A percentile compares a stretch with the other conserved stretches of the same genome.
These are phyloP conservation scores for Jatropha curcas DNA, from an alignment of 345 rosid genomes.

Conservation along the genomic window DNA sequence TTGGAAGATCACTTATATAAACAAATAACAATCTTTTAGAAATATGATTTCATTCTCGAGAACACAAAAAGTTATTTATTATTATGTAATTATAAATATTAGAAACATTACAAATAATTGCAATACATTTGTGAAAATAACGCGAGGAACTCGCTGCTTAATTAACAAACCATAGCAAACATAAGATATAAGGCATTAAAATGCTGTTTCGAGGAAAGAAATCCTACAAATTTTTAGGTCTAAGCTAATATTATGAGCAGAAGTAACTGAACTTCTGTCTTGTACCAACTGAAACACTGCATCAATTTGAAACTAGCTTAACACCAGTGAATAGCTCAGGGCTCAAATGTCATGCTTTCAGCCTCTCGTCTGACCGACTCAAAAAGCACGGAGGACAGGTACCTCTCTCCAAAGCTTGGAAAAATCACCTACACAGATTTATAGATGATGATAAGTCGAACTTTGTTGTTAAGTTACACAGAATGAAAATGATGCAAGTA, in stretches of 20 bases:
- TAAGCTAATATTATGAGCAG: background rate
- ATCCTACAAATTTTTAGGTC: background rate
- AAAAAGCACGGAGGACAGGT: conserved; percentile 70
- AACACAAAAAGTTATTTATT: too few species aligned
- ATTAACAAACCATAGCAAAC: too few species aligned
- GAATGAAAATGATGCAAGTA: background rate
- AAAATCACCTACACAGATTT: conserved; percentile 19
- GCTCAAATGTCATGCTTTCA: conserved; percentile 61
- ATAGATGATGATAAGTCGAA: background rate
- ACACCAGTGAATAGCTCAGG: conserved; percentile 33
- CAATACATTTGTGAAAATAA: too few species aligned
- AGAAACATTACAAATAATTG: too few species aligned
- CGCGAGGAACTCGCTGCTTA: too few species aligned
- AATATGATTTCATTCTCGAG: too few species aligned
- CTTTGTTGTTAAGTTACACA: background rate
- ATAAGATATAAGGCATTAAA: too few species aligned
- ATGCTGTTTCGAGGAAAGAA: too few species aligned
- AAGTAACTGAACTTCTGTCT: background rate
- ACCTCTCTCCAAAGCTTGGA: conserved; percentile 88
- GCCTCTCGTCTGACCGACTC: conserved; percentile 74
- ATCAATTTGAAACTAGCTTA: background rate
- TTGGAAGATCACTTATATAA: too few species aligned
- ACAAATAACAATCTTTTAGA: too few species aligned
- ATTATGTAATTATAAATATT: too few species aligned
- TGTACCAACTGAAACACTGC: background rate